Base-by-base conservation (phyloP, 257 asterid genomes). In the Eustoma russellianum region DNA sequence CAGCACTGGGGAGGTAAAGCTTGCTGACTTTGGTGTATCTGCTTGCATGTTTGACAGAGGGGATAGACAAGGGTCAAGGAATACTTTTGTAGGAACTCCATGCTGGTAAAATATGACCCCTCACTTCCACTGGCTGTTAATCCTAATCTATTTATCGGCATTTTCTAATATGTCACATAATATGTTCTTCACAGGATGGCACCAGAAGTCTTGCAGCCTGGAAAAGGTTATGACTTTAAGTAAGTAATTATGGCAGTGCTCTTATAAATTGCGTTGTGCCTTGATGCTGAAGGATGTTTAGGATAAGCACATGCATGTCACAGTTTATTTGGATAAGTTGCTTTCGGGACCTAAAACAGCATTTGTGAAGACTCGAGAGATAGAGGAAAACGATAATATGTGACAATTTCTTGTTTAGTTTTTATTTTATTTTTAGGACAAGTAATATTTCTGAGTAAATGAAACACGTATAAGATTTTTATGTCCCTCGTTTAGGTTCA, bases 141-240 rank as follows among this genome's bases (percentile, higher is more conserved):
- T 57, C 56, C n/a, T 59, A 16, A 59, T 24, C 30, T 24, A 2
- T 24, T 24, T 24, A 24, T 24, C 30, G 1, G 53, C 66, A 53
- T 34, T 24, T 46, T 15, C 54, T 52, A 59, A 48, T 66, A 44
- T 56, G 48, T 45, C 53, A 52, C 40, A 24, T 24, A 4, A 4
- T 24, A 24, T 24, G 30, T 24, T 24, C 3, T 24, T 53, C 60
- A 17, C 77, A 92, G 99, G 99, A 92, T 92, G 99, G 99, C 99
- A 62, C 99, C 99, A 17, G 99, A 92, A 75, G 99, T 88, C 34
- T 74, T 92, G 83, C 99, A 92, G 76, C 99, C 99, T 9, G 97
- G 94, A 81, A 73, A 90, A 38, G 99, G 99, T 72, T 92, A 92
- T 67, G 94, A 92, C 72, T 88, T 92, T 81, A 92, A 92, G 99